phyloP scores from a whole-genome alignment of 495 filamentous ascomycete species.

The Cudoniella acicularis region DNA sequence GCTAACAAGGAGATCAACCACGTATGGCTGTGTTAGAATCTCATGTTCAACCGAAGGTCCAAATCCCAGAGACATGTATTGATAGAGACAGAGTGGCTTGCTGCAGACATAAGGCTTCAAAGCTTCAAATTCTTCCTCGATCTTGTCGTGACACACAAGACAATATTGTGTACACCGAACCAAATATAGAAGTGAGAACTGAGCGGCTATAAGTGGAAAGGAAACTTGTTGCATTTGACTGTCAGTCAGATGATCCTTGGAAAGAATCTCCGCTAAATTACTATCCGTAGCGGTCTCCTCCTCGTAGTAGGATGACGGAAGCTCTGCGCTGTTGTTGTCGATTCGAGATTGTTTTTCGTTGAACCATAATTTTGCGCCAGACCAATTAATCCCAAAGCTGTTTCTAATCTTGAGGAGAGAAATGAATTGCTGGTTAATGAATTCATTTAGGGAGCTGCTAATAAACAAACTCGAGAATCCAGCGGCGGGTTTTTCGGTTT shows the following conservation, averaged over 20 bases:
- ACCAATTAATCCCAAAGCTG: conserved; percentile 56
- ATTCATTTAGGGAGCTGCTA: conserved; percentile 64
- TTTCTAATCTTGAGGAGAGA: conserved; percentile 58
- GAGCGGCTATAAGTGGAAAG: conserved; percentile 16
- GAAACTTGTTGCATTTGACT: conserved; percentile 23
- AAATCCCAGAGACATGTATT: conserved; percentile 87
- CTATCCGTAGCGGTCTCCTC: conserved; percentile 11
- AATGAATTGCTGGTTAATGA: conserved; percentile 66
- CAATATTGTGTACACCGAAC: conserved; percentile 85
- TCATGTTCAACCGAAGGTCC: conserved; percentile 84
- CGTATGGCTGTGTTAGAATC: conserved; percentile 72
- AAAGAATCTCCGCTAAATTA: conserved; percentile 35
- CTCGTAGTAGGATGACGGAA: conserved; percentile 12
- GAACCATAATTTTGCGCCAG: conserved; percentile 55
- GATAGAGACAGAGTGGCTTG: conserved; percentile 76
- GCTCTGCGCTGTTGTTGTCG: conserved; percentile 2
- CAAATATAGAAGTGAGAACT: conserved; percentile 77
- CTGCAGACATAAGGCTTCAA: conserved; percentile 90
- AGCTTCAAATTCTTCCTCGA: conserved; percentile 72
- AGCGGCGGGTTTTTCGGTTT: not conserved
- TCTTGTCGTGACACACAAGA: conserved; percentile 70
- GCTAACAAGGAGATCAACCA: conserved; percentile 81
- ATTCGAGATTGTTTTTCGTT: conserved; percentile 16
- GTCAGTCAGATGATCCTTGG: conserved; percentile 48
- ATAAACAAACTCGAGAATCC: conserved; percentile 54